Base-by-base conservation (phyloP, 2,329 filamentous ascomycete genomes). In the Colletotrichum tropicicola region DNA sequence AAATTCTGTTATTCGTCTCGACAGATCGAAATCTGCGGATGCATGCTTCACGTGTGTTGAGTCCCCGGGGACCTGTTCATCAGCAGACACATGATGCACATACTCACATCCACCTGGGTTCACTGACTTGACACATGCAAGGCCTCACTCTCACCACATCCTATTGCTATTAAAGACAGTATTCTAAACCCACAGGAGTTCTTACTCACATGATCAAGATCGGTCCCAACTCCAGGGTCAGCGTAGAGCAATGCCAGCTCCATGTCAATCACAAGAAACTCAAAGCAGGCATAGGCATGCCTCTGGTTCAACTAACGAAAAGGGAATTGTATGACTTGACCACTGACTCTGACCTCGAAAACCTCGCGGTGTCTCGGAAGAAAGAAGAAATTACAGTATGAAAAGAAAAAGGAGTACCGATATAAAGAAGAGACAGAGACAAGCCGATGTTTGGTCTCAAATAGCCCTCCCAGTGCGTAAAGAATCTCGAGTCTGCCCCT, bases 311-410 rank as follows among this genome's bases (percentile, higher is more conserved):
- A 47, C 59, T 52, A 58, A 64, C 59, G 53, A 54, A 49, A 64
- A 66, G 63, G 63, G 63, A 64, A 66, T 63, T 61, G 58, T 66
- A 64, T 64, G 63, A 59, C 59, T 57, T 63, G 45, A 57, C 63
- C 35, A 64, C 59, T 52, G 63, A 64, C 63, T 66, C 59, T 65
- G 62, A 65, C 62, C 59, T 64, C 59, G 19, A 66, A 51, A 64
- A 66, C 58, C 63, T 66, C 47, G 47, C 63, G 53, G 63, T 66
- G 59, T 64, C 63, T 66, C 63, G 30, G 67, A 70, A 70, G 60
- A 62, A 63, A 64, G 58, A 70, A 67, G 64, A 55, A 62, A 67
- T 66, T 67, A 62, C 52, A 56, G 37, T 60, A 65, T 60, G 49
- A 48, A 56, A 62, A 55, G 27, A 41, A 66, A 47, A 56, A 55